Evolutionary conservation across 1,139 yeast species (phyloP).

Genomic region (Candida sp.): DNA sequence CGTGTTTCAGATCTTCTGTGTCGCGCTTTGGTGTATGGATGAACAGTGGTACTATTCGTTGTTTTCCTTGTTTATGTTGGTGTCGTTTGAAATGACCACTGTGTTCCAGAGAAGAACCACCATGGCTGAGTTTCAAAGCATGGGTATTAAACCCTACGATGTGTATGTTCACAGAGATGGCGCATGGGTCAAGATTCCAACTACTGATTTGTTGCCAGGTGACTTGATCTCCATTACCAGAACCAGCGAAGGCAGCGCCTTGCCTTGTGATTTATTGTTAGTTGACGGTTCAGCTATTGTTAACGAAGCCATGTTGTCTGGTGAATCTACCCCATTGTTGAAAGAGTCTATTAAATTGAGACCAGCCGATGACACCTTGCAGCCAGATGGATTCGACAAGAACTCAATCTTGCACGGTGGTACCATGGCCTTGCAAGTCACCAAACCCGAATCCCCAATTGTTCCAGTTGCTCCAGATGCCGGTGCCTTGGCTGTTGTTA

Average conservation of each 20-base stretch:
- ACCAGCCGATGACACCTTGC: slow-evolving; percentile 69
- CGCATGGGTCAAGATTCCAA: slow-evolving; percentile 72
- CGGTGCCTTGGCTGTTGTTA: slow-evolving; percentile 91
- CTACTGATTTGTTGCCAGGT: slow-evolving; percentile 86
- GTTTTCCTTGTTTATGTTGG: slow-evolving; percentile 90
- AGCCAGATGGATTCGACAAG: slow-evolving; percentile 85
- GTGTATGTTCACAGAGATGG: slow-evolving; percentile 73
- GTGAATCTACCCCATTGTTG: slow-evolving; percentile 96
- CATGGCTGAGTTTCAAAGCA: slow-evolving; percentile 92
- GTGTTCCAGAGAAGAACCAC: slow-evolving; percentile 96
- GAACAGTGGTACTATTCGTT: slow-evolving; percentile 97
- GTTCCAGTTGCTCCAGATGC: slow-evolving; percentile 77
- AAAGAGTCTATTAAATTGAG: slow-evolving; percentile 91
- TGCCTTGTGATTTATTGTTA: slow-evolving; percentile 94
- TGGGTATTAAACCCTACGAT: slow-evolving; percentile 95
- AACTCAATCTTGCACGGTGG: slow-evolving; percentile 95
- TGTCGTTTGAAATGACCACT: slow-evolving; percentile 92
- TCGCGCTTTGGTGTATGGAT: slow-evolving; percentile 95
- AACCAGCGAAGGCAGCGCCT: slow-evolving; percentile 88
- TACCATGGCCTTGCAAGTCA: slow-evolving; percentile 93
- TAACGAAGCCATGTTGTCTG: slow-evolving; percentile 97
- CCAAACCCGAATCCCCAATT: slow-evolving; percentile 58
- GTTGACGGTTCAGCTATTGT: slow-evolving; percentile 91
- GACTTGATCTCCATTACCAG: slow-evolving; percentile 90
- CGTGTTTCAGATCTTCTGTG: slow-evolving; percentile 95